A percentile compares a stretch with the other conserved stretches of the same genome.
Evolutionary conservation across 495 filamentous ascomycete species (phyloP).

Genomic region (Sordaria brevicollis): DNA sequence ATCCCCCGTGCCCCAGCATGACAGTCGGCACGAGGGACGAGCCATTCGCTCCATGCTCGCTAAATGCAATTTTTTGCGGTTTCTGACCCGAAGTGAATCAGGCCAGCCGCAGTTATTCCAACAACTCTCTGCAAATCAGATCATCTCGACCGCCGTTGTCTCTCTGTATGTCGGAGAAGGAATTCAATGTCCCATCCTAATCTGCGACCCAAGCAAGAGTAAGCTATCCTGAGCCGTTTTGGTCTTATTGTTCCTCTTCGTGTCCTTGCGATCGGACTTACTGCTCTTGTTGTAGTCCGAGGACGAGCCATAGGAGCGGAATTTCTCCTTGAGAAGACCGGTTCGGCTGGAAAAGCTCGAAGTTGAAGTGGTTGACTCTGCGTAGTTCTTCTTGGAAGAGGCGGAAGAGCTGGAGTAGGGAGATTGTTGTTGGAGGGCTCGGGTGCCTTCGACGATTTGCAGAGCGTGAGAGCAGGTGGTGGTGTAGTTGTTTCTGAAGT

Average conservation of each 20-base stretch:
- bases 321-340: slow-evolving; percentile 11
- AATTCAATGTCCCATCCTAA: neutral
- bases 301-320: no score
- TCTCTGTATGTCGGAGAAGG: no score
- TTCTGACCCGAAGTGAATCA: neutral
- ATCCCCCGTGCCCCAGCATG: neutral
- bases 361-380: slow-evolving; percentile 1
- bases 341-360: slow-evolving; percentile 12
- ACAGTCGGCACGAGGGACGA: neutral
- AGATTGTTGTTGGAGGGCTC: neutral
- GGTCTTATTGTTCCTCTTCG: neutral
- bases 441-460: neutral
- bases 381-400: slow-evolving; percentile 3
- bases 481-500: neutral
- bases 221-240: neutral
- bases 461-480: neutral
- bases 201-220: neutral
- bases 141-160: neutral
- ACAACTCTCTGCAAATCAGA: no score
- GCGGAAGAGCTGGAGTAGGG: neutral
- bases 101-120: neutral
- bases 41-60: neutral
- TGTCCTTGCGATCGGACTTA: no score
- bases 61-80: neutral
- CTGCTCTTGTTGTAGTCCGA: no score